A percentile compares a stretch with the other conserved stretches of the same genome.
These are phyloP conservation scores for Dictyostelium citrinum DNA, from an alignment of 78 protist genomes.

Conservation along the genomic window DNA sequence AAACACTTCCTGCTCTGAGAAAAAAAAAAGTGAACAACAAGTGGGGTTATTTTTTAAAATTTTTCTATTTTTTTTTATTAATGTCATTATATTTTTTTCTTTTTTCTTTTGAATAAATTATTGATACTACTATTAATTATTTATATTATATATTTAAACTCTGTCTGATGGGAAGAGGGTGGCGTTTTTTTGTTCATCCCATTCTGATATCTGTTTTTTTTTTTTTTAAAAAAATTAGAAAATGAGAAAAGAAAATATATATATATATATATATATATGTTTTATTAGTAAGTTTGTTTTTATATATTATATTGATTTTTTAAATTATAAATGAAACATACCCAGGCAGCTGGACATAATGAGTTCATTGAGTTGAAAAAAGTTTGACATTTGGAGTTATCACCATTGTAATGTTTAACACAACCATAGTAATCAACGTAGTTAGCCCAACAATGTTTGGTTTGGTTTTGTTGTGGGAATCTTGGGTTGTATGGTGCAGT, in stretches of 20 bases:
- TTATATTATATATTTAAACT: constrained; percentile 17
- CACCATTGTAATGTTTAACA: constrained; percentile 69
- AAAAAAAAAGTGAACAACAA: background rate
- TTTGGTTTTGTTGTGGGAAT: constrained; percentile 82
- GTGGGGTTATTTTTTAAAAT: background rate
- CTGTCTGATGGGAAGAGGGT: constrained; percentile 53
- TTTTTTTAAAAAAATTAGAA: background rate
- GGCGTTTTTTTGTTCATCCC: constrained; percentile 37
- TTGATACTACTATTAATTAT: background rate
- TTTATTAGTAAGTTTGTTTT: background rate
- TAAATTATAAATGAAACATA: background rate
- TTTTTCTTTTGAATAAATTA: background rate
- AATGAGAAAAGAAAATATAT: background rate
- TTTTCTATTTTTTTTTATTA: too few relatives aligned
- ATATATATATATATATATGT: too few relatives aligned
- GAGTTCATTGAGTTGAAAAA: constrained; percentile 51
- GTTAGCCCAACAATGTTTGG: constrained; percentile 80
- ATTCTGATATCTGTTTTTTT: constrained; percentile 20
- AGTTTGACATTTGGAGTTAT: constrained; percentile 50
- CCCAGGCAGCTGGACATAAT: constrained; percentile 74
- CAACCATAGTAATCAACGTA: constrained; percentile 79
- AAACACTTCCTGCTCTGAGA: too few relatives aligned
- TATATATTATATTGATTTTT: background rate
- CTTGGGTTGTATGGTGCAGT: constrained; percentile 84
- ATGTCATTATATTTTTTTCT: background rate